Evolutionary conservation across 2,329 filamentous ascomycete species (phyloP), one percentile per base, ranked within the genome.

Genomic region (Sphaceloma murrayae): DNA sequence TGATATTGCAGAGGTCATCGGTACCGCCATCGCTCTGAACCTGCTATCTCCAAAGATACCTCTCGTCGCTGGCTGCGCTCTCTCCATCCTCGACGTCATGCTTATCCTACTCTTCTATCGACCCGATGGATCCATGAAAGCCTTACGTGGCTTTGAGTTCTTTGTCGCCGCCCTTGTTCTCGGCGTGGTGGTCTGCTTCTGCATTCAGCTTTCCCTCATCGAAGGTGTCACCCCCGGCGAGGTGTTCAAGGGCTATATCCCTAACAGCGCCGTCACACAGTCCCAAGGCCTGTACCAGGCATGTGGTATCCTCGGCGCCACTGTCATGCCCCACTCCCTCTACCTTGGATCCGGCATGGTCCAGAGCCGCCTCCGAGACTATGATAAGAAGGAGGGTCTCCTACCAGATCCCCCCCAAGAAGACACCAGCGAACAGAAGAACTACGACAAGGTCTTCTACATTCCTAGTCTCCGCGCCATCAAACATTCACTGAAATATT

Each of bases 281-380:
- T 68, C 71, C 1, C 55, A 77, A 54, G 79, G 71, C 36, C 56
- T 80, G 0, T 84, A 82, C 56, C 78, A 83, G 60, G 74, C 81
- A 1, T 87, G 82, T 50, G 82, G 82, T 42, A 87, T 87, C 46
- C 67, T 87, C 0, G 82, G 82, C 2, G 82, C 82, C 3, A 87
- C 82, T 0, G 80, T 82, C 17, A 82, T 82, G 78, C 78, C 78
- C 3, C 78, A 82, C 53, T 78, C 74, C 43, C 62, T 84, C 3
- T 84, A 78, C 52, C 68, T 85, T 3, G 80, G 80, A 16, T 80
- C 76, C 4, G 80, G 79, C 5, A 77, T 84, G 30, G 77, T 82
- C 1, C 79, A 83, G 57, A 67, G 77, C 5, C 75, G 80, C 2
- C 72, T 85, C 2, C 67, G 68, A 16, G 75, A 80, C 13, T 84